Evolutionary conservation across 73 alveolate species (phyloP).

Genomic region (Tetrahymena elliotti): DNA sequence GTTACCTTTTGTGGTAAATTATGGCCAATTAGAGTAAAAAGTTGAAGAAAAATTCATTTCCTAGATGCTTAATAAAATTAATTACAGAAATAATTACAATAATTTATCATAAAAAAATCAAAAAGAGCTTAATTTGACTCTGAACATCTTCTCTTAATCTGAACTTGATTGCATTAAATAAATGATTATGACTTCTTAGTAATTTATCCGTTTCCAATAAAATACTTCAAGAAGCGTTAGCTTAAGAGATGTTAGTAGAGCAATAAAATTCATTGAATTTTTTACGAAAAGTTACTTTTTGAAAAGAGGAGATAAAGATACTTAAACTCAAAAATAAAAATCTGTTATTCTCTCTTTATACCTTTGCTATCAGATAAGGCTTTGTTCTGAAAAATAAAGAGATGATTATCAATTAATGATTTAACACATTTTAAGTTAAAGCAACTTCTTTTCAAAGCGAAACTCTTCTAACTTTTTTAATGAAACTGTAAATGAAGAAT

Average conservation of each 20-base stretch:
- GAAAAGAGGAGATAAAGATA: neutral
- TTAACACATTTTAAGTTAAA: constrained; percentile 33
- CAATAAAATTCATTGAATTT: neutral
- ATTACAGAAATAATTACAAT: neutral
- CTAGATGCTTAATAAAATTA: constrained; percentile 8
- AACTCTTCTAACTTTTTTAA: constrained; percentile 40
- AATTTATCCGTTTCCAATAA: neutral
- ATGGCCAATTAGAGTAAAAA: constrained; percentile 32
- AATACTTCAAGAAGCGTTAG: neutral
- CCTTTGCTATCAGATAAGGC: neutral
- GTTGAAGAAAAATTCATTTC: constrained; percentile 47
- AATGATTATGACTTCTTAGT: neutral
- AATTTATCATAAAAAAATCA: neutral
- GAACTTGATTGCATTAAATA: neutral
- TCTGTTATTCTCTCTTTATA: neutral
- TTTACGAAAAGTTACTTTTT: neutral
- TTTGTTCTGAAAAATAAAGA: neutral
- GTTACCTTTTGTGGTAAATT: constrained; percentile 45
- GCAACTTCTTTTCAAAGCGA: constrained; percentile 6
- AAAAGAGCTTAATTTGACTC: neutral
- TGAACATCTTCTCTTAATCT: neutral
- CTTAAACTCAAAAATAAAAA: neutral
- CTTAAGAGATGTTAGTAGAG: neutral
- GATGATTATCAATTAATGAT: neutral
- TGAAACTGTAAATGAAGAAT: constrained; percentile 48